Evolutionary conservation across 805 yeast species (phyloP).

Genomic region (Candida sonorensis): DNA sequence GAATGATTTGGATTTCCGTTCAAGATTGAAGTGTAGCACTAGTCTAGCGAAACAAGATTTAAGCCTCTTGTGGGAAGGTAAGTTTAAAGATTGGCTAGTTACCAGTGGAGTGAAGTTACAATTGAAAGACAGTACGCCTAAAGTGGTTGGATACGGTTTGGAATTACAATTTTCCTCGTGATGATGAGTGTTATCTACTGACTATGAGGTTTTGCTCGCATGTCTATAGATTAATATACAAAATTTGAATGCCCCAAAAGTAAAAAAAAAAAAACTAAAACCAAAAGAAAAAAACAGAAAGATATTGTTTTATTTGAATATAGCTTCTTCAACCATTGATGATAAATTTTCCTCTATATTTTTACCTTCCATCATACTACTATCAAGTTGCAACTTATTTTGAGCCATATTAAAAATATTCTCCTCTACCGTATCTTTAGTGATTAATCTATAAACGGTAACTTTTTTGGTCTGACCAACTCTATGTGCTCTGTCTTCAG

Average conservation of each 20-base stretch:
- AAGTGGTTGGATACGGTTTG: constrained; percentile 47
- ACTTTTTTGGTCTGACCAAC: constrained; percentile 86
- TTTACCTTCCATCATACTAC: constrained; percentile 39
- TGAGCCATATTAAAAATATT: constrained; percentile 80
- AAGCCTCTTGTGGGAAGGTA: constrained; percentile 81
- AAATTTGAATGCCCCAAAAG: neutral
- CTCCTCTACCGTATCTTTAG: constrained; percentile 78
- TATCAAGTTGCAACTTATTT: constrained; percentile 84
- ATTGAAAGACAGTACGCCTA: constrained; percentile 39
- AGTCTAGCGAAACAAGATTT: constrained; percentile 56
- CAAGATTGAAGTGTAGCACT: constrained; percentile 69
- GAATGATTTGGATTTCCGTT: constrained; percentile 49
- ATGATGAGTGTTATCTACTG: constrained; percentile 1
- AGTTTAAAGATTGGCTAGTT: constrained; percentile 69
- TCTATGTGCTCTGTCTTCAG: constrained; percentile 97
- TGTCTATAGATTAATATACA: neutral
- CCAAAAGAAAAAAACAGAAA: constrained; percentile 1
- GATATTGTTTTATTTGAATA: too few relatives aligned
- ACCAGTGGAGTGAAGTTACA: constrained; percentile 63
- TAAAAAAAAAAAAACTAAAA: neutral
- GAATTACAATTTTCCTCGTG: constrained; percentile 57
- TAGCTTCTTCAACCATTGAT: constrained; percentile 41
- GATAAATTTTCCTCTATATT: constrained; percentile 46
- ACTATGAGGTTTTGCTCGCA: neutral
- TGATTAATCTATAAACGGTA: constrained; percentile 65